These are phyloP conservation scores for Sergeia podlipaevii DNA, from an alignment of 208 protist species.

Conservation along the genomic window DNA sequence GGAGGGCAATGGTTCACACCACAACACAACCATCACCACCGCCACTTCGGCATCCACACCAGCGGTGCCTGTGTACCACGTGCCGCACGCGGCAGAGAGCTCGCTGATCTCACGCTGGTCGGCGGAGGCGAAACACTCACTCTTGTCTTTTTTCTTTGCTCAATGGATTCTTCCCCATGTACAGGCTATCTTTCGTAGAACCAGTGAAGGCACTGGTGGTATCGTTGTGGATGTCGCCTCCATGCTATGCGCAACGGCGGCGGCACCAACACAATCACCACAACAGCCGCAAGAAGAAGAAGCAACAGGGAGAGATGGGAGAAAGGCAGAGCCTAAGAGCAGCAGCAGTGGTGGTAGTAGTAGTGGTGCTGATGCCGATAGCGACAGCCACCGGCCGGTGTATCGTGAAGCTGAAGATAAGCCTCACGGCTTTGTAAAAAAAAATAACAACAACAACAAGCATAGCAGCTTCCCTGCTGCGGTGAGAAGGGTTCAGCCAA, in stretches of 20 bases:
- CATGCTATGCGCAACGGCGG: background rate
- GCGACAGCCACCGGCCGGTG: too few species aligned
- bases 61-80: background rate
- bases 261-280: background rate
- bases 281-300: background rate
- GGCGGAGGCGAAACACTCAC: slow-evolving; percentile 15
- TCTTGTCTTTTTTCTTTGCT: slow-evolving; percentile 15
- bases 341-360: too few species aligned
- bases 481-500: too few species aligned
- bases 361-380: too few species aligned
- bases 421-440: too few species aligned
- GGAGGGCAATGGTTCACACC: background rate
- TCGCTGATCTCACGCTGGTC: slow-evolving; percentile 20
- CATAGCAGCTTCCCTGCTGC: too few species aligned
- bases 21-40: background rate
- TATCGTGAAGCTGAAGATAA: too few species aligned
- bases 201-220: slow-evolving; percentile 11
- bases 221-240: background rate
- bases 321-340: too few species aligned
- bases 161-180: slow-evolving; percentile 20
- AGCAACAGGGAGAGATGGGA: too few species aligned
- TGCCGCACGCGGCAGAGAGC: slow-evolving; percentile 16
- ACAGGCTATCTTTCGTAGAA: too few species aligned
- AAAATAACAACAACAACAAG: too few species aligned
- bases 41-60: background rate